These are phyloP conservation scores for Babesia gibsoni DNA, from an alignment of 169 alveolate genomes.

Conservation along the genomic window DNA sequence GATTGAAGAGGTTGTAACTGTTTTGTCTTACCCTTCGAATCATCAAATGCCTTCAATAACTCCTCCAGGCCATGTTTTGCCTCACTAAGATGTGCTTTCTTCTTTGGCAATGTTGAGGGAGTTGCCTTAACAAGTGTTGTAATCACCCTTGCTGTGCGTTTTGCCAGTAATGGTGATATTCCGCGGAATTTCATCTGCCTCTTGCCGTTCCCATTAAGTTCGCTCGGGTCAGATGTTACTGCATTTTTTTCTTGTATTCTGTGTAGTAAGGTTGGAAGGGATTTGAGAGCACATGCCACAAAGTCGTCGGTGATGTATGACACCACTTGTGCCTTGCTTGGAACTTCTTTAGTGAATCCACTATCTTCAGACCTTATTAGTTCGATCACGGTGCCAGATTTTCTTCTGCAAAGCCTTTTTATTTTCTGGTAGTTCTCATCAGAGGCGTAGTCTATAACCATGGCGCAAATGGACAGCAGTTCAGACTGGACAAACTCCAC, in stretches of 20 bases:
- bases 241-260: background rate
- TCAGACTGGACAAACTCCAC: slow-evolving; percentile 52
- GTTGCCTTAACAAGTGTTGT: background rate
- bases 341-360: background rate
- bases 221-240: background rate
- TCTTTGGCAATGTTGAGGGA: background rate
- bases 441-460: background rate
- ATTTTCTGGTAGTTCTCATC: background rate
- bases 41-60: background rate
- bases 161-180: slow-evolving; percentile 7
- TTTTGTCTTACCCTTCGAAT: background rate
- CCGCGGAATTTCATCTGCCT: slow-evolving; percentile 1
- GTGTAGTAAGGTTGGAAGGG: background rate
- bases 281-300: background rate
- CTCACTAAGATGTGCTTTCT: background rate
- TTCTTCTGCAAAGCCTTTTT: slow-evolving; percentile 15
- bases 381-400: background rate
- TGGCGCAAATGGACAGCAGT: slow-evolving; percentile 14
- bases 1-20: background rate
- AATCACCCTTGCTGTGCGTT: background rate
- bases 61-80: background rate
- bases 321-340: background rate
- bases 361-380: background rate
- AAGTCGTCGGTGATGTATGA: slow-evolving; percentile 18
- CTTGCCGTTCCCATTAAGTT: background rate